Base-by-base conservation (phyloP, 2,329 filamentous ascomycete genomes). In the Grosmannia clavigera region DNA sequence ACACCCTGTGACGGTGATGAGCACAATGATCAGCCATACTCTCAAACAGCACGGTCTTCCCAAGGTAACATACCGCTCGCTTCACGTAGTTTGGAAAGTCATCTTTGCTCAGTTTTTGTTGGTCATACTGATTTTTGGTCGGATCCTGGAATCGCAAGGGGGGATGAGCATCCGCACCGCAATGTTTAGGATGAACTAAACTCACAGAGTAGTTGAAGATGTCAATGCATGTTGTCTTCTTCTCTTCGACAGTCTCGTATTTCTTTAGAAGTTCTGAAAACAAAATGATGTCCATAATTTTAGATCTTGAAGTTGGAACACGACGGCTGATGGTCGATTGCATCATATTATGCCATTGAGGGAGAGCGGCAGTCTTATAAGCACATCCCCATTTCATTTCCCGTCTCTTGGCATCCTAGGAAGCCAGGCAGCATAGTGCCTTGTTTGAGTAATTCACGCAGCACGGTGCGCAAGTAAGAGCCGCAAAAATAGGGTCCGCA, bases 181-280 rank as follows among this genome's bases (percentile, higher is more conserved):
- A 52, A 52, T 3, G 11, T 35, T 35, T 2, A 10, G 9, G 33
- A 35, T 35, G 33, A 11, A 9, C 54, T 9, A 11, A 22, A 55
- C 61, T 11, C 57, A 65, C 66, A 55, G 62, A 60, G 52, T 66
- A 67, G 22, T 65, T 65, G 27, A 67, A 50, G n/a, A 67, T 65
- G 58, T 67, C 63, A 27, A 66, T 40, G 53, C 62, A 67, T 11
- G 55, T 56, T 6, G 59, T 64, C 11, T 29, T 52, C 27, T 31
- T 27, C 12, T 52, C 50, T n/a, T 46, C 16, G 43, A n/a, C 16
- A 19, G 19, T 7, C 19, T 19, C 19, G 10, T n/a, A 46, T 19
- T n/a, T 16, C 10, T 7, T 19, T 7, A 46, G 43, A 46, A 46
- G 43, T 19, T 46, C 19, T 46, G 16, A 22, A 46, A 46, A 46